Percentiles rank a stretch among this genome's conserved stretches.
Conservation (phyloP, 306 rosid species). For the Herpetospermum pedunculosum region DNA sequence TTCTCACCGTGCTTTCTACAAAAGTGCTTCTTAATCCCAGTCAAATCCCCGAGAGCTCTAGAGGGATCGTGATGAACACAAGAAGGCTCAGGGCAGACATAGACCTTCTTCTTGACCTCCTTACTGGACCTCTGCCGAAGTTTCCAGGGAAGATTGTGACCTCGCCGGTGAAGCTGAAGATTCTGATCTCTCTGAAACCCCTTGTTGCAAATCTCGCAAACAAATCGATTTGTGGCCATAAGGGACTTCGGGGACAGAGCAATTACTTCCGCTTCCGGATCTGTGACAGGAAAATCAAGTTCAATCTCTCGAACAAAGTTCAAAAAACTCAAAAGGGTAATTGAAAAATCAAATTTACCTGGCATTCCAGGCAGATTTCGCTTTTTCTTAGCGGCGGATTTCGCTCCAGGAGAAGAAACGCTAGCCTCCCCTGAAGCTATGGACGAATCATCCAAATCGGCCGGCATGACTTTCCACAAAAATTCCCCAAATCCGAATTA, state of each 20-base stretch:
- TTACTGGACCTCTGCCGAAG: slow-evolving; percentile 66
- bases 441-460: slow-evolving; percentile 61
- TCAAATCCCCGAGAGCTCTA: slow-evolving; percentile 79
- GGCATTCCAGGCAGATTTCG: slow-evolving; percentile 95
- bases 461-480: slow-evolving; percentile 31
- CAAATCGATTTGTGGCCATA: slow-evolving; percentile 73
- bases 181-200: slow-evolving; percentile 97
- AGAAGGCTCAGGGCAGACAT: slow-evolving; percentile 72
- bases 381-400: slow-evolving; percentile 53
- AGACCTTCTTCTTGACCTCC: slow-evolving; percentile 75
- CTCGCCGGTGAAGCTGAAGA: slow-evolving; percentile 85
- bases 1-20: slow-evolving; percentile 93
- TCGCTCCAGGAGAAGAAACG: slow-evolving; percentile 65
- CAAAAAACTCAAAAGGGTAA: neutral
- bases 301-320: neutral
- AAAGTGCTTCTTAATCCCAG: slow-evolving; percentile 88
- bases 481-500: neutral
- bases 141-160: slow-evolving; percentile 94
- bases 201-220: slow-evolving; percentile 86
- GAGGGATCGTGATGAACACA: slow-evolving; percentile 93
- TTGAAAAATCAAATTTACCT: slow-evolving; percentile 22
- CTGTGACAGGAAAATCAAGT: slow-evolving; percentile 19
- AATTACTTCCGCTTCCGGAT: slow-evolving; percentile 94
- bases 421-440: slow-evolving; percentile 81
- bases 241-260: slow-evolving; percentile 82